Percentiles rank a stretch among this genome's conserved stretches.
phyloP scores from a whole-genome alignment of 305 asterid species.

The Andrographis paniculata region DNA sequence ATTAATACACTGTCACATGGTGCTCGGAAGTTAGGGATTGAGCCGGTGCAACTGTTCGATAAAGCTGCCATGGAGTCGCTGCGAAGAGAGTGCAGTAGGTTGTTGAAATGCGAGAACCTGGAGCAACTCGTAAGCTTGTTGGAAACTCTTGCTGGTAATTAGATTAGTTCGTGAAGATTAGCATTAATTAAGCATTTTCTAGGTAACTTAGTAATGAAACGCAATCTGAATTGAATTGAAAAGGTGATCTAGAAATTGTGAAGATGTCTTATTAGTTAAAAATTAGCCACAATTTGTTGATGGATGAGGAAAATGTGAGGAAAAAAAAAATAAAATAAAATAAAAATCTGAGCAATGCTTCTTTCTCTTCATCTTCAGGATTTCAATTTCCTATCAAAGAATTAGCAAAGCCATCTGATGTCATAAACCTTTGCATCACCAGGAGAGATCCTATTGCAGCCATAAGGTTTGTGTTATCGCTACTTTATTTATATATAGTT shows the following conservation, averaged over 20 bases:
- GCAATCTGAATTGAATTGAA: neutral
- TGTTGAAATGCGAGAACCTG: slow-evolving; percentile 35
- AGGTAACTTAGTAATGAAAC: no score
- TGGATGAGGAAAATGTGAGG: slow-evolving; percentile 2
- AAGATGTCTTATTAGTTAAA: no score
- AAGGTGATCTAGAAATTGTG: no score
- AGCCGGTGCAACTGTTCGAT: slow-evolving; percentile 44
- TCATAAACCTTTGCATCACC: slow-evolving; percentile 55
- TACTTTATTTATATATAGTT: neutral
- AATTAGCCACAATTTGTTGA: slow-evolving; percentile 2
- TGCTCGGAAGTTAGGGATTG: slow-evolving; percentile 42
- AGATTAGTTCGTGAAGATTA: neutral
- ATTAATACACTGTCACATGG: slow-evolving; percentile 36
- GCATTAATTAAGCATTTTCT: neutral
- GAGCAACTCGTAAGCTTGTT: slow-evolving; percentile 48
- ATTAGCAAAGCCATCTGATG: slow-evolving; percentile 45
- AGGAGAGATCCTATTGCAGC: slow-evolving; percentile 63
- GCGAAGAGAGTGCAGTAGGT: slow-evolving; percentile 41
- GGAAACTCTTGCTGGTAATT: slow-evolving; percentile 57
- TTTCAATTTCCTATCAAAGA: slow-evolving; percentile 45
- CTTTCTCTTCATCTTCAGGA: slow-evolving; percentile 43
- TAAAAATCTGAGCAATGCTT: slow-evolving; percentile 15
- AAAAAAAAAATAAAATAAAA: no score
- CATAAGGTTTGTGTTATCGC: slow-evolving; percentile 47
- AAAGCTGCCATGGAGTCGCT: slow-evolving; percentile 37